Percentiles rank a stretch among this genome's conserved stretches.
These are phyloP conservation scores for Jamesozyma rosinii DNA, from an alignment of 805 yeast genomes.

Conservation along the genomic window DNA sequence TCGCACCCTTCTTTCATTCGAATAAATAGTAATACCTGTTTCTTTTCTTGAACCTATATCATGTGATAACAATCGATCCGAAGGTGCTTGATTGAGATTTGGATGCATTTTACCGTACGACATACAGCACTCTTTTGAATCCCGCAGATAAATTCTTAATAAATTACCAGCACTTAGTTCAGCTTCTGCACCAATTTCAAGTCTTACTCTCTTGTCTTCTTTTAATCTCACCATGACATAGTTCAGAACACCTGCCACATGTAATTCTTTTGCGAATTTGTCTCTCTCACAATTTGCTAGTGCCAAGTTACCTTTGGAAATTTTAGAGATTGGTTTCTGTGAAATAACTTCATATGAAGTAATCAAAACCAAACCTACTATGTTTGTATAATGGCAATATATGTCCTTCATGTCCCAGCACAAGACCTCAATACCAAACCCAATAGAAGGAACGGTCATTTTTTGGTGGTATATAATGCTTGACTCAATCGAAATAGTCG, in stretches of 20 bases:
- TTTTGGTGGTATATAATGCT: constrained; percentile 15
- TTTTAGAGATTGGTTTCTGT: constrained; percentile 11
- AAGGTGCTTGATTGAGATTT: too few relatives aligned
- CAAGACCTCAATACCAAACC: constrained; percentile 11
- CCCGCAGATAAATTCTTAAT: constrained; percentile 1
- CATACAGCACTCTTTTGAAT: constrained; percentile 6
- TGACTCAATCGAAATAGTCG: constrained; percentile 11
- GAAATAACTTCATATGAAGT: constrained; percentile 12
- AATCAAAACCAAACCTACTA: constrained; percentile 14
- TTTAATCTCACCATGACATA: constrained; percentile 30
- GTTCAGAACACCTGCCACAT: constrained; percentile 32
- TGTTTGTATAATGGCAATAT: constrained; percentile 9
- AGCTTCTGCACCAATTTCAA: constrained; percentile 7
- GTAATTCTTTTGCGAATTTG: constrained; percentile 29
- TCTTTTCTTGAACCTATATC: too few relatives aligned
- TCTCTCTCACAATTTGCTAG: constrained; percentile 35
- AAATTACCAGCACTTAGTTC: constrained; percentile 5
- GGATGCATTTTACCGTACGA: constrained; percentile 11
- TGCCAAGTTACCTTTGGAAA: constrained; percentile 32
- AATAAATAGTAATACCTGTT: too few relatives aligned
- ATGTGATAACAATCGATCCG: too few relatives aligned
- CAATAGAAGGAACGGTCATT: constrained; percentile 11
- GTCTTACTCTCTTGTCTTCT: constrained; percentile 8
- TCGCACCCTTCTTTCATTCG: too few relatives aligned
- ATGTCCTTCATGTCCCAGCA: constrained; percentile 12